A percentile compares a stretch with the other conserved stretches of the same genome.
phyloP scores from a whole-genome alignment of 495 filamentous ascomycete species.

The Penicillium malachiteum region DNA sequence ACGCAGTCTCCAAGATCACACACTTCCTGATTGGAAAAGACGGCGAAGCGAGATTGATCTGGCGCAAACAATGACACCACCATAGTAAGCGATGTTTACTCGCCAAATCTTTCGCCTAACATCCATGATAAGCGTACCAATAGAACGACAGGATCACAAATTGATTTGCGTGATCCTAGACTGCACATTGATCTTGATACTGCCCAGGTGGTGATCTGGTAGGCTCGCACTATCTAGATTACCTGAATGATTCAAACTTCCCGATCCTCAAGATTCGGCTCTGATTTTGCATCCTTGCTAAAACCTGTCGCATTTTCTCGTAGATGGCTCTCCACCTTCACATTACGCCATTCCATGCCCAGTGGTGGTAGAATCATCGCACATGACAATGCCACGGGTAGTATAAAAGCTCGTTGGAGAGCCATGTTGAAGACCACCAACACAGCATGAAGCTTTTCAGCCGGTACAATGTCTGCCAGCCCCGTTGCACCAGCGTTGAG shows the following conservation, averaged over 20 bases:
- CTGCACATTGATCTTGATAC: too few species aligned
- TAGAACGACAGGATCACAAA: too few species aligned
- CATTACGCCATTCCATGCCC: constrained; percentile 61
- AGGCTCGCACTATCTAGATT: too few species aligned
- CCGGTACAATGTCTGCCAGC: constrained; percentile 34
- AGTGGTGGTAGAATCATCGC: constrained; percentile 49
- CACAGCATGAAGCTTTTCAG: constrained; percentile 39
- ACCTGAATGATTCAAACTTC: neutral
- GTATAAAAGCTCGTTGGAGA: constrained; percentile 51
- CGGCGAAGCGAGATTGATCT: too few species aligned
- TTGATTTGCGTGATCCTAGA: too few species aligned
- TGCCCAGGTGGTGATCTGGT: too few species aligned
- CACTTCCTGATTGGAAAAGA: too few species aligned
- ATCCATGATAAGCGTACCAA: too few species aligned
- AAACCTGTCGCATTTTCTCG: constrained; percentile 3
- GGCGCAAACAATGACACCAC: too few species aligned
- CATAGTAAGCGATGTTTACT: too few species aligned
- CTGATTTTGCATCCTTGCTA: neutral
- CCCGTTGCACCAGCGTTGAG: constrained; percentile 18
- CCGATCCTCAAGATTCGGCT: neutral
- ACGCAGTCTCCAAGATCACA: too few species aligned
- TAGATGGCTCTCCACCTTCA: constrained; percentile 40
- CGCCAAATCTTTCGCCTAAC: too few species aligned
- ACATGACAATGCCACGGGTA: constrained; percentile 53
- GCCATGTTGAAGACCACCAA: constrained; percentile 59